Evolutionary conservation across 2,329 filamentous ascomycete species (phyloP), one percentile per base, ranked within the genome.

Genomic region (Camptophora hylomeconis): DNA sequence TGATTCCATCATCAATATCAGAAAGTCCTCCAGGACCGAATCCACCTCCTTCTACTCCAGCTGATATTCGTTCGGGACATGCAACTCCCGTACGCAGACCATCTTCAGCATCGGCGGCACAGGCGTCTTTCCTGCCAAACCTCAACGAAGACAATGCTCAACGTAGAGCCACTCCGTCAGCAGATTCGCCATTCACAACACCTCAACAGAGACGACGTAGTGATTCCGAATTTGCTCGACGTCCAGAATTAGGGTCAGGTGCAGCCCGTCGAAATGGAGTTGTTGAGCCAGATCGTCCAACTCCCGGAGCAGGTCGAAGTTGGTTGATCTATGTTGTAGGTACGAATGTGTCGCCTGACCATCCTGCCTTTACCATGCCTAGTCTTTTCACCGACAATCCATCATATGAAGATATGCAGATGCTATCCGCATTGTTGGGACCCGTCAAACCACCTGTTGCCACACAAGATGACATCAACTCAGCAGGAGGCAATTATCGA

Each of bases 281-380:
- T 11, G 72, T 77, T 36, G 67, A 70, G 36, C 69, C 72, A 13
- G 63, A 71, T 32, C 59, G 62, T 24, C 48, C 57, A 31, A 47
- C 54, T 7, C 52, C 56, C 22, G 54, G 58, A 33, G 62, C 60
- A 31, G 71, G 69, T 31, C 58, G 74, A 40, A 79, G 72, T 50
- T 80, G 74, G 74, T 66, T 80, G 43, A 78, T 80, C 30, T 80
- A 80, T 46, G 73, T 80, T 6, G 66, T 80, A 28, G 74, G 74
- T 24, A 75, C 74, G 22, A 77, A 74, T 40, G 69, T 78, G 30
- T 73, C 75, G 2, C 73, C 78, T 42, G 75, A 77, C 40, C 74
- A 79, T 46, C 75, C 74, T 13, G 75, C 76, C 13, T 66, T 79
- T 37, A 75, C 73, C 5, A 76, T 75, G 12, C 75, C 74, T 8